These are phyloP conservation scores for Venturia effusa DNA, from an alignment of 2,329 filamentous ascomycete species.

Conservation along the genomic window DNA sequence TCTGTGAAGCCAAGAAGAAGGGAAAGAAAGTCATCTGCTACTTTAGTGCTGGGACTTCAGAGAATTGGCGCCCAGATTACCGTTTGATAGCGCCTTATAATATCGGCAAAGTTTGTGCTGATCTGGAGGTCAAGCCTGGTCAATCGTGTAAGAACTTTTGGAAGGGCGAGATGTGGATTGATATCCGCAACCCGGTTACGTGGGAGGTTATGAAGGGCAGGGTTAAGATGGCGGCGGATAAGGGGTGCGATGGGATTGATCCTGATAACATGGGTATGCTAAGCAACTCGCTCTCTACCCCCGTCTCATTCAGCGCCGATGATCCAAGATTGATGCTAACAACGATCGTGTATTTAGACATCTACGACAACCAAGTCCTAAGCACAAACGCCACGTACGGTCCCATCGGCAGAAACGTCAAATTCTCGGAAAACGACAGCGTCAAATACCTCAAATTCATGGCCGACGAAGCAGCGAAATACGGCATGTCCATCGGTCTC, in stretches of 20 bases:
- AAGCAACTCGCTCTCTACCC: not conserved
- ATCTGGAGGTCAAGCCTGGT: not conserved
- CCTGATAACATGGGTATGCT: conserved; percentile 20
- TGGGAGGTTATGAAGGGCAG: conserved; percentile 19
- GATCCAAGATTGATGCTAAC: not conserved
- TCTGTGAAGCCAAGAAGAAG: conserved; percentile 36
- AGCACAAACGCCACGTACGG: not conserved
- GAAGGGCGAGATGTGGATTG: conserved; percentile 19
- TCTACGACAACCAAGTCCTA: conserved; percentile 31
- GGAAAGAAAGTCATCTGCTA: conserved; percentile 45
- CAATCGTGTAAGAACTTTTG: conserved; percentile 12
- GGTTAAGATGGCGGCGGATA: conserved; percentile 19
- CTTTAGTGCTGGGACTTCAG: conserved; percentile 19
- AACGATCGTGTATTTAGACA: not conserved
- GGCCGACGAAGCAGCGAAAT: conserved; percentile 8
- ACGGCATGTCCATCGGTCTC: conserved; percentile 48
- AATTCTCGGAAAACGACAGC: conserved; percentile 9
- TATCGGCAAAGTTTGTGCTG: conserved; percentile 14
- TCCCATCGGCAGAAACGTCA: not conserved
- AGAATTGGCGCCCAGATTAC: conserved; percentile 18
- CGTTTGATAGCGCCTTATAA: conserved; percentile 14
- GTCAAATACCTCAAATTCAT: conserved; percentile 12
- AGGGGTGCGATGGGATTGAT: conserved; percentile 28
- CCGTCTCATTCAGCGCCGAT: not conserved
- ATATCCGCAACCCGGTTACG: conserved; percentile 17